Percentiles rank a stretch among this genome's conserved stretches.
Conservation (phyloP, 1,284 basidiomycete species). For the Schizophyllum commune region DNA sequence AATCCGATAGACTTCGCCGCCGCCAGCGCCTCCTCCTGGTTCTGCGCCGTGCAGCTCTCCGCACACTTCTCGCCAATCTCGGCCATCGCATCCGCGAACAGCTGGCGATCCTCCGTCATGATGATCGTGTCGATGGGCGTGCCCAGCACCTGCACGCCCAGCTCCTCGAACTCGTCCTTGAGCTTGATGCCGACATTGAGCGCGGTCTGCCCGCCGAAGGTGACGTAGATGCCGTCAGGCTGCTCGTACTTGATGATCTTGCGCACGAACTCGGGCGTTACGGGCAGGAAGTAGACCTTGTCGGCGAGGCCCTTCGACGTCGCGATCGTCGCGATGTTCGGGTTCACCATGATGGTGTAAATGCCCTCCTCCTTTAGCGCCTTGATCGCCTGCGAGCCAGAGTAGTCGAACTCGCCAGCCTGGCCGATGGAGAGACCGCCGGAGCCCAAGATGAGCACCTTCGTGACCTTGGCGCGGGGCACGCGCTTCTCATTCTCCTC, state of each 20-base stretch:
- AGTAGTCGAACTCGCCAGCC: slow-evolving; percentile 99
- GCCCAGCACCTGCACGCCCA: slow-evolving; percentile 91
- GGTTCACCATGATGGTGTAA: slow-evolving; percentile 97
- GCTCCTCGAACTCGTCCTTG: slow-evolving; percentile 86
- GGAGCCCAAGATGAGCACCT: slow-evolving; percentile 96
- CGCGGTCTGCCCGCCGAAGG: slow-evolving; percentile 97
- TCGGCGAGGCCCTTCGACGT: slow-evolving; percentile 96
- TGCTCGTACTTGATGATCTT: slow-evolving; percentile 99
- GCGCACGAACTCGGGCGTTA: slow-evolving; percentile 95
- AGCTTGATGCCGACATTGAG: slow-evolving; percentile 96
- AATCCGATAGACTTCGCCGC: slow-evolving; percentile 91
- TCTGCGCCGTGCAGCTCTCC: slow-evolving; percentile 79
- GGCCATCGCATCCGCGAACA: slow-evolving; percentile 94
- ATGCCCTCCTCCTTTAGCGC: slow-evolving; percentile 98
- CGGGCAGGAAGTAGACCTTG: slow-evolving; percentile 98
- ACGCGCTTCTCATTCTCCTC: slow-evolving; percentile 75
- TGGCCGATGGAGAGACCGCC: slow-evolving; percentile 97
- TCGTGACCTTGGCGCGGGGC: slow-evolving; percentile 78
- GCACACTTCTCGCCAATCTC: slow-evolving; percentile 96
- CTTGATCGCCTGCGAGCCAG: slow-evolving; percentile 98
- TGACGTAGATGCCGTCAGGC: slow-evolving; percentile 98
- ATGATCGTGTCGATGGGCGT: slow-evolving; percentile 98
- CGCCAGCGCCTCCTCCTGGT: slow-evolving; percentile 74
- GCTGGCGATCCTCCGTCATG: slow-evolving; percentile 92
- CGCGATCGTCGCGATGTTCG: slow-evolving; percentile 99